phyloP scores from a whole-genome alignment of 352 stramenopile genomes.

The Phytophthora capsici region DNA sequence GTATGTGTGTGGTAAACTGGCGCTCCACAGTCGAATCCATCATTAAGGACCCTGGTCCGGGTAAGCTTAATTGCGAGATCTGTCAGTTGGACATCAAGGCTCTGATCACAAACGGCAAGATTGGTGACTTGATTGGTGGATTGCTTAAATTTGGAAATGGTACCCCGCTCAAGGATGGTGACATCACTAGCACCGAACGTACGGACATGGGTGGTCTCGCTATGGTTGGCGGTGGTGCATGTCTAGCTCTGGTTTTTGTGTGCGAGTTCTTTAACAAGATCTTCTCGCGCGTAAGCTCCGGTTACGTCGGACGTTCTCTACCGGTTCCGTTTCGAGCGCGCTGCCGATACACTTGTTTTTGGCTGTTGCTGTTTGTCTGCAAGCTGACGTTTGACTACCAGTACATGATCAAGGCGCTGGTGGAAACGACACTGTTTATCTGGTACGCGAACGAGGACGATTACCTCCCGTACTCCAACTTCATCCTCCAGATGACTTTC shows the following conservation, averaged over 20 bases:
- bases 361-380: conserved; percentile 72
- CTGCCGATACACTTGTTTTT: conserved; percentile 87
- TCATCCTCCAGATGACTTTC: conserved; percentile 82
- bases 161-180: conserved; percentile 22
- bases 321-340: conserved; percentile 72
- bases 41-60: conserved; percentile 56
- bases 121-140: conserved; percentile 60
- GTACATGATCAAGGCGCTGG: conserved; percentile 86
- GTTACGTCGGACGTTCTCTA: conserved; percentile 79
- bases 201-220: conserved; percentile 66
- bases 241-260: conserved; percentile 54
- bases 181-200: conserved; percentile 41
- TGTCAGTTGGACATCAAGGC: conserved; percentile 76
- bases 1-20: conserved; percentile 66
- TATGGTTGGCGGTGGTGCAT: conserved; percentile 61
- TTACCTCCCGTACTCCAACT: conserved; percentile 84
- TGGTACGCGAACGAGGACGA: conserved; percentile 78
- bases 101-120: conserved; percentile 69
- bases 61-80: conserved; percentile 77
- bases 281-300: conserved; percentile 67
- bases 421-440: conserved; percentile 88
- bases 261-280: conserved; percentile 82
- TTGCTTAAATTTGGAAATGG: conserved; percentile 56
- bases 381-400: conserved; percentile 89
- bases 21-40: conserved; percentile 52